Evolutionary conservation across 2,329 filamentous ascomycete genomes (phyloP), one percentile per base, ranked within the genome.

Genomic region (Berkeleyomyces basicola): DNA sequence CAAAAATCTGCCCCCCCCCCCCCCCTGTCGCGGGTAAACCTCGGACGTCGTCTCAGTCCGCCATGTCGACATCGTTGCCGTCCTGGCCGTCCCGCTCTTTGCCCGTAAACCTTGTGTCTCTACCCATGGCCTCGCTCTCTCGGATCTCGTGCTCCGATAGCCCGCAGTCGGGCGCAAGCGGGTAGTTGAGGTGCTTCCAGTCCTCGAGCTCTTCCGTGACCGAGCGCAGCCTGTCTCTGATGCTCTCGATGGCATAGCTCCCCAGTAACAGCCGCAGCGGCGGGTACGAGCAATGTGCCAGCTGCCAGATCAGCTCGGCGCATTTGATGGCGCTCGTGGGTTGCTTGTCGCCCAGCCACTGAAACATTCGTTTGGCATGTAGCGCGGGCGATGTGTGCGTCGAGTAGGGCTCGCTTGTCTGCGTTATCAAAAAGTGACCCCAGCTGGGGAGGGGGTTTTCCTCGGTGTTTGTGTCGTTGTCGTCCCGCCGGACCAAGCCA

Each of bases 161-260:
- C 4, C 63, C 63, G 16, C 61, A 61, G 16, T 65, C 65, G 11
- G 61, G 60, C n/a, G 59, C 49, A 14, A 64, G 53, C 4, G 66
- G 66, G 58, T 65, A 91, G 71, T 88, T 88, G 39, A 95, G 76
- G 70, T 92, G 86, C 69, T 91, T 93, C 89, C 90, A 95, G 70
- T 95, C 90, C 74, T 95, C 90, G 67, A 95, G 82, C 76, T 99
- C 93, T 73, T 97, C 93, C 10, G 91, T 96, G 47, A 97, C 89
- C 65, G 87, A 92, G 67, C 90, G 82, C 70, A 97, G 74, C 23
- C 92, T 80, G 74, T 99, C 93, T 14, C 93, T 79, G 59, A 97
- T 95, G 72, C 91, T 96, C 72, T 99, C 92, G 44, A 97, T 92
- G 1, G 93, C 92, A 74, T 95, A 97, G 67, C 85, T 95, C 0